A percentile compares a stretch with the other conserved stretches of the same genome.
These are phyloP conservation scores for Pecoramyces ruminantium DNA, from an alignment of 192 early-diverging fungal species.

Conservation along the genomic window DNA sequence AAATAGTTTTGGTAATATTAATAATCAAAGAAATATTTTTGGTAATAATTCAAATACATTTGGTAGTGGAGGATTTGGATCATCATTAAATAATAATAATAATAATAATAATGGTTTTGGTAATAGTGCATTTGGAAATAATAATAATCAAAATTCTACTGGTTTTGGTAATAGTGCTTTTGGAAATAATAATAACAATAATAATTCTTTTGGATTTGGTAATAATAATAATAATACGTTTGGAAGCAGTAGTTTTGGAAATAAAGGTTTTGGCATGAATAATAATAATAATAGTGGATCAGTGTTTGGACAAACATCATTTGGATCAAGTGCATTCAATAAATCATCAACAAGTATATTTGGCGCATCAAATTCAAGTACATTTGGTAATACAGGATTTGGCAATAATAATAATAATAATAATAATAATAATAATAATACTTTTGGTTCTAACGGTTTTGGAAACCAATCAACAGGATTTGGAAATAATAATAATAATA, in stretches of 20 bases:
- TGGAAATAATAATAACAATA: neutral
- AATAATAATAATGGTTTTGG: neutral
- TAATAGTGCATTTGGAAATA: neutral
- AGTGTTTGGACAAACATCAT: neutral
- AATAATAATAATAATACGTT: neutral
- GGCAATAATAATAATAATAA: neutral
- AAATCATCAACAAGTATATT: neutral
- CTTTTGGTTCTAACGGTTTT: too few relatives aligned
- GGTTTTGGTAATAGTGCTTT: neutral
- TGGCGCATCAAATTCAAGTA: neutral
- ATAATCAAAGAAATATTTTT: neutral
- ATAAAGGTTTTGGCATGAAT: neutral
- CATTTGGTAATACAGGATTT: neutral
- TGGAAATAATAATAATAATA: neutral
- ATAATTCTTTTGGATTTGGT: neutral
- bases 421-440: neutral
- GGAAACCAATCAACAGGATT: too few relatives aligned
- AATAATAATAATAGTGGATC: neutral
- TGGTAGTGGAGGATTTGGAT: neutral
- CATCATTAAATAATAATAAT: neutral
- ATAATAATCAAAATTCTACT: neutral
- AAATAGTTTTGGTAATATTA: neutral
- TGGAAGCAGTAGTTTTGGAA: neutral
- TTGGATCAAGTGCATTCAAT: neutral
- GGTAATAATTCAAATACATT: neutral